These are phyloP conservation scores for Cyathus striatus DNA, from an alignment of 768 basidiomycete species.

Conservation along the genomic window DNA sequence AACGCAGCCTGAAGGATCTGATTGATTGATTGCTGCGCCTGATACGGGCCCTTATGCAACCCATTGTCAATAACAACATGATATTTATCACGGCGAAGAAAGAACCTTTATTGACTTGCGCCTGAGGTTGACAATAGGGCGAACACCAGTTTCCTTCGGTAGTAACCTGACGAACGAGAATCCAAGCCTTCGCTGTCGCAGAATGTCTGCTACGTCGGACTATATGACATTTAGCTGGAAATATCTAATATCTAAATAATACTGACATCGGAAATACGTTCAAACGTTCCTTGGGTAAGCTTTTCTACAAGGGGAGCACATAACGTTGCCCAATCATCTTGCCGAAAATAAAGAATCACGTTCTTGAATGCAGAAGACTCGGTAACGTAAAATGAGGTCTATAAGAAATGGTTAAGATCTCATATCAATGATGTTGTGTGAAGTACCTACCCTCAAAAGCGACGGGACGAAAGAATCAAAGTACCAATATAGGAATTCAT, in stretches of 20 bases:
- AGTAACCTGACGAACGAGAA: conserved; percentile 85
- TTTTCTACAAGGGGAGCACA: conserved; percentile 77
- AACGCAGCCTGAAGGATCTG: conserved; percentile 81
- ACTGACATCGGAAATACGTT: conserved; percentile 59
- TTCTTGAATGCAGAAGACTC: conserved; percentile 85
- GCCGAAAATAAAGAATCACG: conserved; percentile 84
- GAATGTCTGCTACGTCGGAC: conserved; percentile 59
- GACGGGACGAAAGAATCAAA: conserved; percentile 82
- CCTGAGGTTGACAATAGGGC: conserved; percentile 90
- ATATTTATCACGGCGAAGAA: no score
- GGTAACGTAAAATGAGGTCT: conserved; percentile 95
- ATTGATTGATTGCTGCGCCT: conserved; percentile 69
- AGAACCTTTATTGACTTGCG: conserved; percentile 30
- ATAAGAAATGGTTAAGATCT: background rate
- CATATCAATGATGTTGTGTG: background rate
- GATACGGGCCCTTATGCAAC: conserved; percentile 21
- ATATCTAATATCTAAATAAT: background rate
- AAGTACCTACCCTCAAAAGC: conserved; percentile 60
- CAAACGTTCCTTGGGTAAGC: conserved; percentile 68
- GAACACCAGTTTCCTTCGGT: conserved; percentile 92
- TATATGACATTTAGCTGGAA: conserved; percentile 21
- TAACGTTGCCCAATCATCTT: conserved; percentile 88
- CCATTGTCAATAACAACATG: background rate
- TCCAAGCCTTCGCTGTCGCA: conserved; percentile 70
- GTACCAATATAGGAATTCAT: conserved; percentile 94